Evolutionary conservation across 768 basidiomycete species (phyloP), one percentile per base, ranked within the genome.

Genomic region (Calocybe indica): DNA sequence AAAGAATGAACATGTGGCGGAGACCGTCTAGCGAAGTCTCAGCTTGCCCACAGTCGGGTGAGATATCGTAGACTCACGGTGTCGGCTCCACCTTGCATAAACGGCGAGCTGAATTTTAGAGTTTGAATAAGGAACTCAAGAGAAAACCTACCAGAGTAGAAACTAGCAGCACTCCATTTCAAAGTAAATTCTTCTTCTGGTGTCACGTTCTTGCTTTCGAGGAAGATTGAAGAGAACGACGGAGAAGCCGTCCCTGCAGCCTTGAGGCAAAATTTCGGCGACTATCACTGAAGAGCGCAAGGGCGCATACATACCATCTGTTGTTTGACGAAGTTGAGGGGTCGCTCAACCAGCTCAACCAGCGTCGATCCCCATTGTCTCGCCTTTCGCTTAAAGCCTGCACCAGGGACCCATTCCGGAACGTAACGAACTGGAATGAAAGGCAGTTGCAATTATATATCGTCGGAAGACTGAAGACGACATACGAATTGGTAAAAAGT

Each of bases 341-440:
- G 82, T 46, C 66, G 67, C 28, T 78, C 71, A 28, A 81, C 79
- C 75, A 81, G 72, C 40, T 82, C 72, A 10, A 62, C 54, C 28
- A 84, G 65, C 0, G 79, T 82, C 2, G 62, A 58, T 14, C 71
- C 68, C 80, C 80, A 85, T 37, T 65, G 65, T 31, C 63, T 67
- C 1, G 82, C 83, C 52, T 65, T 75, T 50, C 55, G 61, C 56
- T 76, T 75, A 66, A 84, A 85, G 5, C 64, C 66, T 28, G 80
- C 79, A 15, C 82, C 82, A 14, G 83, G 83, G 52, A 82, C 71
- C 82, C 83, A 85, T 22, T 67, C 61, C 32, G 83, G 83, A 38
- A 83, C 56, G 53, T 82, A 65, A 41, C 71, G 70, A 55, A 85
- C 83, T 85, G 45, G 7, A 44, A 36, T 32, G 30, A 47, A 22